Evolutionary conservation across 1,284 basidiomycete species (phyloP).

Genomic region (Ustilago bromivora): DNA sequence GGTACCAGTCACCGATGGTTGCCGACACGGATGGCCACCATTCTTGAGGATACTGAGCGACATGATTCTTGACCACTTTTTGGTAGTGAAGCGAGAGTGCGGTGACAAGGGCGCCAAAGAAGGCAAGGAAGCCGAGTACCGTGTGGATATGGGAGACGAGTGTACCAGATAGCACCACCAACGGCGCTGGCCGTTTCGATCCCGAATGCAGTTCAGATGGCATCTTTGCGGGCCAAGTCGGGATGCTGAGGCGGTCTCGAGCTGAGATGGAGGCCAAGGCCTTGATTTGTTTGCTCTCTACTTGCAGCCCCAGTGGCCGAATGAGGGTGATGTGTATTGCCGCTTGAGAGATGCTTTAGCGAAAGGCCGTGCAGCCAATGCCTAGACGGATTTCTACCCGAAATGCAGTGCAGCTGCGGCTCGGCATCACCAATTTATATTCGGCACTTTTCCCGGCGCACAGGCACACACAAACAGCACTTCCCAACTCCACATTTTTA

Average conservation of each 20-base stretch:
- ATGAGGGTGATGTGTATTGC: not conserved
- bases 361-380: not conserved
- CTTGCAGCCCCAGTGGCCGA: no score
- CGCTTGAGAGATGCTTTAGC: not conserved
- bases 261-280: not conserved
- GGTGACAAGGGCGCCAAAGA: conserved; percentile 77
- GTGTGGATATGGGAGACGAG: conserved; percentile 75
- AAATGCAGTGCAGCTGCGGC: not conserved
- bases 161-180: conserved; percentile 54
- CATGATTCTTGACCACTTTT: conserved; percentile 87
- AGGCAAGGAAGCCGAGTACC: conserved; percentile 78
- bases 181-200: conserved; percentile 27
- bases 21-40: conserved; percentile 95
- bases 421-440: not conserved
- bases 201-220: conserved; percentile 41
- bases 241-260: not conserved
- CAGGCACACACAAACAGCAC: conserved; percentile 7
- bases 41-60: conserved; percentile 85
- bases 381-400: conserved; percentile 3
- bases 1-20: conserved; percentile 87
- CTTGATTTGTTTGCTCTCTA: not conserved
- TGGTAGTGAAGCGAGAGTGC: conserved; percentile 82
- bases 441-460: conserved; percentile 16
- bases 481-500: conserved; percentile 4
- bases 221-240: conserved; percentile 11